A percentile compares a stretch with the other conserved stretches of the same genome.
Evolutionary conservation across 768 basidiomycete species (phyloP).

Genomic region (Clitopilus passeckerianus): DNA sequence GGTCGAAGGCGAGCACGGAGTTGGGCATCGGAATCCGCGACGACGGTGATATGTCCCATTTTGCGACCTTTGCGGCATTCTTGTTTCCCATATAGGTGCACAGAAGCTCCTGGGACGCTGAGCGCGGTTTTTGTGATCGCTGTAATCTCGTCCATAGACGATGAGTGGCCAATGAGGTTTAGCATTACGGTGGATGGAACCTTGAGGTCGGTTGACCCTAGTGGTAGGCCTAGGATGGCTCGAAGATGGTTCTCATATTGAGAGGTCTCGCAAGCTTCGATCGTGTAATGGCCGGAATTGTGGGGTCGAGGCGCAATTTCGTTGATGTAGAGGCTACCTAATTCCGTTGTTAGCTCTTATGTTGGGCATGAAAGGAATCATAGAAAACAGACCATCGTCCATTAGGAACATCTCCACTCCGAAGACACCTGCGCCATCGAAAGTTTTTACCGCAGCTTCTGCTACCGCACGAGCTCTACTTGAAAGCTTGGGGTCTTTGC

Average conservation of each 20-base stretch:
- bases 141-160: constrained; percentile 56
- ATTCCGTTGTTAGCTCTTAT: neutral
- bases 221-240: constrained; percentile 83
- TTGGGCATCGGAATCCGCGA: constrained; percentile 76
- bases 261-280: constrained; percentile 94
- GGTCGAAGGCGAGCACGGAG: constrained; percentile 64
- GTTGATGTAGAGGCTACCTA: constrained; percentile 81
- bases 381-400: constrained; percentile 58
- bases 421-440: constrained; percentile 90
- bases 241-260: constrained; percentile 98
- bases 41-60: constrained; percentile 96
- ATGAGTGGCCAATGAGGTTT: constrained; percentile 86
- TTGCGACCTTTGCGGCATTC: constrained; percentile 88
- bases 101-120: constrained; percentile 63
- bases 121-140: constrained; percentile 57
- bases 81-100: constrained; percentile 94
- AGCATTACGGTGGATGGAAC: constrained; percentile 90
- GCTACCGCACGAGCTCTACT: constrained; percentile 67
- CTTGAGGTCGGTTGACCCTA: constrained; percentile 84
- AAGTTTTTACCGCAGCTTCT: constrained; percentile 70
- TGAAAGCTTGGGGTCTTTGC: constrained; percentile 46
- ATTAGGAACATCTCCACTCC: constrained; percentile 98
- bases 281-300: constrained; percentile 98
- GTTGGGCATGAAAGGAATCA: neutral
- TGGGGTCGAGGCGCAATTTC: constrained; percentile 98